These are phyloP conservation scores for thale cress (Arabidopsis thaliana) DNA, from an alignment of 345 rosid genomes.

Conservation along the genomic window DNA sequence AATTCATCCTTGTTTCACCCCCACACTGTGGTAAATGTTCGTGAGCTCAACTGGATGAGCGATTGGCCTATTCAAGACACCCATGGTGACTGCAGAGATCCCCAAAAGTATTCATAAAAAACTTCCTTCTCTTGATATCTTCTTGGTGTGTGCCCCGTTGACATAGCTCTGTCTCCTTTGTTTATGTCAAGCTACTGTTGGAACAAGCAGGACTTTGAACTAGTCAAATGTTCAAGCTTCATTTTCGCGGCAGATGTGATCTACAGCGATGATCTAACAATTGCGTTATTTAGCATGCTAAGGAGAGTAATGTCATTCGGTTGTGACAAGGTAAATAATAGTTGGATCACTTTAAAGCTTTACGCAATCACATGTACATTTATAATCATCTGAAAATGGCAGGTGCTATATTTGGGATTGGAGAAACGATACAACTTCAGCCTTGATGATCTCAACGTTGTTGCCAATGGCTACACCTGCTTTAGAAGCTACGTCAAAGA, in stretches of 20 bases:
- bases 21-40: slow-evolving; percentile 56
- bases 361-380: neutral
- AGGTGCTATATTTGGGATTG: slow-evolving; percentile 82
- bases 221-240: slow-evolving; percentile 35
- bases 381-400: neutral
- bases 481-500: slow-evolving; percentile 64
- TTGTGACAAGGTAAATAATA: slow-evolving; percentile 38
- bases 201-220: slow-evolving; percentile 43
- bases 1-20: slow-evolving; percentile 55
- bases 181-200: slow-evolving; percentile 40
- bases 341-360: slow-evolving; percentile 1
- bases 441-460: slow-evolving; percentile 65
- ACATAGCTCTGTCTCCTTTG: neutral
- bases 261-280: slow-evolving; percentile 48
- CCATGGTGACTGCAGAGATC: slow-evolving; percentile 36
- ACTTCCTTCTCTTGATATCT: neutral
- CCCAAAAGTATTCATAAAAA: slow-evolving; percentile 45
- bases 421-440: slow-evolving; percentile 97
- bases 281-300: slow-evolving; percentile 39
- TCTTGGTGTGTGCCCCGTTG: neutral
- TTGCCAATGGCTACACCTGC: slow-evolving; percentile 80
- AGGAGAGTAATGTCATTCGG: slow-evolving; percentile 46
- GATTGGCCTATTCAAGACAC: slow-evolving; percentile 64
- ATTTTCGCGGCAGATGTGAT: slow-evolving; percentile 47
- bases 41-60: slow-evolving; percentile 80